phyloP scores from a whole-genome alignment of 108 stramenopile species.

The Cyclotella sp. region DNA sequence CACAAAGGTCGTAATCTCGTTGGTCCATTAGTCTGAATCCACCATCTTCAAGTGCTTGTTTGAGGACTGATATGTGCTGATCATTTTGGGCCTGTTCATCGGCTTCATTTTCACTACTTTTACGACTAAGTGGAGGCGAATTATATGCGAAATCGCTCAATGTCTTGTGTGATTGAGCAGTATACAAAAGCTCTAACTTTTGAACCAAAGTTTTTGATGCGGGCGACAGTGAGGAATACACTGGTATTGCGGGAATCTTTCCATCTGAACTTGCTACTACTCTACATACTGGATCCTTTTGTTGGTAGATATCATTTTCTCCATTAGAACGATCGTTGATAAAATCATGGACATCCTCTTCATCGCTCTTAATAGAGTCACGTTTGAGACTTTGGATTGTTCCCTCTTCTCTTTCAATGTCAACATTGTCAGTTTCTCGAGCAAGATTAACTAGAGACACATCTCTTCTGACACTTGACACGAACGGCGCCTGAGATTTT shows the following conservation, averaged over 20 bases:
- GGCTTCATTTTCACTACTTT: neutral
- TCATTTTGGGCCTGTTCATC: conserved; percentile 35
- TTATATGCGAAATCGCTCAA: conserved; percentile 48
- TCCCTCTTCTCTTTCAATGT: neutral
- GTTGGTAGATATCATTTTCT: conserved; percentile 2
- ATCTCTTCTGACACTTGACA: conserved; percentile 11
- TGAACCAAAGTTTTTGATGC: conserved; percentile 43
- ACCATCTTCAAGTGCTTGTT: conserved; percentile 73
- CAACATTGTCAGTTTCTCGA: conserved; percentile 2
- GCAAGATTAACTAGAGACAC: conserved; percentile 24
- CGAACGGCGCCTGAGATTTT: neutral
- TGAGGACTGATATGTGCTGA: conserved; percentile 51
- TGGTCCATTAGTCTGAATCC: conserved; percentile 70
- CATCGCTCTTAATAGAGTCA: neutral
- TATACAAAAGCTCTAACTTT: conserved; percentile 66
- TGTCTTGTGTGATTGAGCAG: conserved; percentile 62
- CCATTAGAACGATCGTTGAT: neutral
- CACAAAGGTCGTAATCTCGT: conserved; percentile 82
- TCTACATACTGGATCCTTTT: conserved; percentile 37
- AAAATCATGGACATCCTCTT: neutral
- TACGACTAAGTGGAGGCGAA: conserved; percentile 13
- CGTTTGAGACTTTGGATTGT: neutral
- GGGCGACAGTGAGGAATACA: conserved; percentile 20
- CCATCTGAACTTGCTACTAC: conserved; percentile 63
- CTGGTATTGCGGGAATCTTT: conserved; percentile 46